Evolutionary conservation across 331 rosid genomes (phyloP), one percentile per base, ranked within the genome.

Genomic region (Phaseolus coccineus): DNA sequence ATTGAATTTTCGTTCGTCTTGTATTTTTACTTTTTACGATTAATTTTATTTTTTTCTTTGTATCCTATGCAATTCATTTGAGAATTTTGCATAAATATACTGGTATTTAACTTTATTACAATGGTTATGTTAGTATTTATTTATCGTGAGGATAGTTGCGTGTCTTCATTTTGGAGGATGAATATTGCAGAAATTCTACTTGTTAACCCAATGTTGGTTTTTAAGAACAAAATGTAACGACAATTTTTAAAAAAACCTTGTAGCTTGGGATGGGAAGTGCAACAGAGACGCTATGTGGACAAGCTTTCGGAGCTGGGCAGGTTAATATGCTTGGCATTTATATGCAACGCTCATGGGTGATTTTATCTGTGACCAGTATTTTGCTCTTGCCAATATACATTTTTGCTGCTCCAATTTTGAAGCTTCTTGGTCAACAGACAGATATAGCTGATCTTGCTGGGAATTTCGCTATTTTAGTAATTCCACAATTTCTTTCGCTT

Each of bases 181-280:
- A 15, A 51, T n/a, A 51, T 39, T 73, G 53, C 66, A 31, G 71
- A 57, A 16, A 27, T 30, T 44, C 71, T 25, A 16, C 33, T 33
- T 56, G 57, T 82, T 44, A 53, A 33, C 24, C 7, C 31, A 35
- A 11, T 46, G 37, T 35, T 81, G 37, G 4, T 31, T 55, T 71
- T 42, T 12, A 62, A 22, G 85, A 48, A 19, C 70, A 30, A 4
- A 48, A 48, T 35, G 62, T 83, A 50, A 83, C 51, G 63, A 64
- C 64, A 46, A 0, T 71, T 19, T 19, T 19, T 5, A 16, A 37
- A 28, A n/a, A 66, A 71, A 76, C 68, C 48, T 2, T 85, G 88
- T 73, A 91, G 98, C 88, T 92, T 81, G 98, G 98, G 8, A 95
- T 92, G 98, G 97, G 94, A 42, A 92, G 97, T 52, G 98, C 98